Percentiles rank a stretch among this genome's conserved stretches.
phyloP scores from a whole-genome alignment of 1,139 yeast species.

The Geotrichum phurueaensis region DNA sequence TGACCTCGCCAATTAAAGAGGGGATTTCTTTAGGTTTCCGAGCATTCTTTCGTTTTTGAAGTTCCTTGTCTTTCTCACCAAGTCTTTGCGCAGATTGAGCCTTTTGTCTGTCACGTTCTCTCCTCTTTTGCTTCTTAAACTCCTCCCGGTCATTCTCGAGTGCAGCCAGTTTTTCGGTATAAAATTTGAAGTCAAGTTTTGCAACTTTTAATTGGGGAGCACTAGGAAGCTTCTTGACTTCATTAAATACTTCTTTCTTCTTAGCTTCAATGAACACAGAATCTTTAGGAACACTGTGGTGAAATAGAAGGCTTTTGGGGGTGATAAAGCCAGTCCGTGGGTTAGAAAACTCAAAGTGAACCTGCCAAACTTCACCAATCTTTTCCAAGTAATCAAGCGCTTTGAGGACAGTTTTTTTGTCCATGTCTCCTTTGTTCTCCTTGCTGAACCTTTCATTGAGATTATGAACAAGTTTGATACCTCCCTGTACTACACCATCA shows the following conservation, averaged over 20 bases:
- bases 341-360: conserved; percentile 21
- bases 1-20: not conserved
- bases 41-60: not conserved
- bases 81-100: conserved; percentile 8
- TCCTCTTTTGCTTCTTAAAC: not conserved
- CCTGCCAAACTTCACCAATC: conserved; percentile 25
- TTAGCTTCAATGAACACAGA: conserved; percentile 11
- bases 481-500: conserved; percentile 35
- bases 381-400: conserved; percentile 27
- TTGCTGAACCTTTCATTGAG: conserved; percentile 25
- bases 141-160: conserved; percentile 4
- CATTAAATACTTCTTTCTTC: conserved; percentile 8
- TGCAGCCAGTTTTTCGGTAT: conserved; percentile 5
- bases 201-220: conserved; percentile 3
- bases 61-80: conserved; percentile 11
- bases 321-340: conserved; percentile 19
- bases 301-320: conserved; percentile 22
- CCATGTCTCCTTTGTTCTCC: conserved; percentile 29
- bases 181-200: conserved; percentile 11
- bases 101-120: not conserved
- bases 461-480: conserved; percentile 23
- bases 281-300: conserved; percentile 22
- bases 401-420: conserved; percentile 32
- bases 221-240: not conserved
- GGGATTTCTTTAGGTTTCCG: not conserved